A percentile compares a stretch with the other conserved stretches of the same genome.
These are phyloP conservation scores for Exophiala xenobiotica DNA, from an alignment of 2,329 filamentous ascomycete genomes.

Conservation along the genomic window DNA sequence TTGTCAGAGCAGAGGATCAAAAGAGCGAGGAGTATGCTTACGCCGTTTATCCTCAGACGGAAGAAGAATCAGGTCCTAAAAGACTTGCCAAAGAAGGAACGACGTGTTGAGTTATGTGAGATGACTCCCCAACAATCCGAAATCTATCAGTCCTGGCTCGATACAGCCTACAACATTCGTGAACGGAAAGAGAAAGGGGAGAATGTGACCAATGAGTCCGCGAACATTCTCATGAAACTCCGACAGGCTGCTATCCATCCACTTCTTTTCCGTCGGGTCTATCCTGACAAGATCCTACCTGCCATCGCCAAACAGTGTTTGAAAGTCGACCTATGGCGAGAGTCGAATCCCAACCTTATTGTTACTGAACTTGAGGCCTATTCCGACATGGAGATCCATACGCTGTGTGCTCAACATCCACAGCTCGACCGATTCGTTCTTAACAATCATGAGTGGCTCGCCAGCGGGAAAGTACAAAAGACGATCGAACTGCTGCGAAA, in stretches of 20 bases:
- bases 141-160: conserved; percentile 71
- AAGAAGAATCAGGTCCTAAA: conserved; percentile 88
- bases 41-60: conserved; percentile 88
- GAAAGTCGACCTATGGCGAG: conserved; percentile 60
- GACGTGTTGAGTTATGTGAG: conserved; percentile 75
- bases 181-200: conserved; percentile 58
- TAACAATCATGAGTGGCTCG: conserved; percentile 64
- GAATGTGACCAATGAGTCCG: conserved; percentile 53
- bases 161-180: conserved; percentile 59
- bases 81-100: conserved; percentile 77
- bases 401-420: conserved; percentile 54
- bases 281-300: conserved; percentile 69
- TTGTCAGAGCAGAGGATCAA: conserved; percentile 84
- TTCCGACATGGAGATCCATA: conserved; percentile 63
- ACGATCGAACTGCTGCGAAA: conserved; percentile 70
- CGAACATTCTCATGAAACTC: conserved; percentile 81
- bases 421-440: conserved; percentile 58
- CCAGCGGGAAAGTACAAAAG: conserved; percentile 80
- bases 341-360: conserved; percentile 53
- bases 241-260: conserved; percentile 92
- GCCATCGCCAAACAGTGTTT: conserved; percentile 78
- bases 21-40: conserved; percentile 85
- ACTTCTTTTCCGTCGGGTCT: conserved; percentile 79
- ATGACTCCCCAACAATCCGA: conserved; percentile 70
- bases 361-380: conserved; percentile 55